Conservation (phyloP, 441 rosid genomes). For the Aleurites moluccanus region DNA sequence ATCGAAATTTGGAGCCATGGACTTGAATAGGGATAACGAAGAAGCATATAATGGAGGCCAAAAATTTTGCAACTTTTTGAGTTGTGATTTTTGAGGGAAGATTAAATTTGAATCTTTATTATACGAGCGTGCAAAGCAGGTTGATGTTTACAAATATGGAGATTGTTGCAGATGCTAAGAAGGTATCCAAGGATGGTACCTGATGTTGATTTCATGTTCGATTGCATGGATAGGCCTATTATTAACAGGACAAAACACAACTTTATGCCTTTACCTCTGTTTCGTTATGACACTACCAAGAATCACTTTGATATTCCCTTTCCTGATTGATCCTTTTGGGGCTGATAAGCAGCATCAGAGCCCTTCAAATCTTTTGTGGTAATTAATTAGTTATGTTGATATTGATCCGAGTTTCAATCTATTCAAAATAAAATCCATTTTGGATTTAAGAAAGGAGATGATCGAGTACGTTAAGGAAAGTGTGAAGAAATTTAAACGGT, state of each 20-base stretch:
- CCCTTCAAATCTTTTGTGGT: too few species aligned
- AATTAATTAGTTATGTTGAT: too few species aligned
- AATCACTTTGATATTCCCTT: constrained; percentile 85
- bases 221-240: constrained; percentile 91
- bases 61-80: constrained; percentile 61
- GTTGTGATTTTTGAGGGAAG: constrained; percentile 62
- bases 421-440: too few species aligned
- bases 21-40: constrained; percentile 46
- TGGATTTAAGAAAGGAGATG: constrained; percentile 86
- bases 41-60: constrained; percentile 49
- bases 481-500: constrained; percentile 55
- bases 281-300: constrained; percentile 77
- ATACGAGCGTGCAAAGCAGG: constrained; percentile 82
- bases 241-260: constrained; percentile 46
- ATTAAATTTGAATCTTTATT: constrained; percentile 71
- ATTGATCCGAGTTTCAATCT: too few species aligned
- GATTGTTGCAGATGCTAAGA: constrained; percentile 65
- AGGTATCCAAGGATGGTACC: constrained; percentile 86
- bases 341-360: too few species aligned
- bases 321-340: constrained; percentile 99
- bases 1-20: constrained; percentile 81
- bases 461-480: constrained; percentile 67
- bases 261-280: constrained; percentile 61
- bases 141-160: constrained; percentile 91
- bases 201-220: constrained; percentile 92